A percentile compares a stretch with the other conserved stretches of the same genome.
phyloP scores from a whole-genome alignment of 441 rosid genomes.

The Isatis lusitanica region DNA sequence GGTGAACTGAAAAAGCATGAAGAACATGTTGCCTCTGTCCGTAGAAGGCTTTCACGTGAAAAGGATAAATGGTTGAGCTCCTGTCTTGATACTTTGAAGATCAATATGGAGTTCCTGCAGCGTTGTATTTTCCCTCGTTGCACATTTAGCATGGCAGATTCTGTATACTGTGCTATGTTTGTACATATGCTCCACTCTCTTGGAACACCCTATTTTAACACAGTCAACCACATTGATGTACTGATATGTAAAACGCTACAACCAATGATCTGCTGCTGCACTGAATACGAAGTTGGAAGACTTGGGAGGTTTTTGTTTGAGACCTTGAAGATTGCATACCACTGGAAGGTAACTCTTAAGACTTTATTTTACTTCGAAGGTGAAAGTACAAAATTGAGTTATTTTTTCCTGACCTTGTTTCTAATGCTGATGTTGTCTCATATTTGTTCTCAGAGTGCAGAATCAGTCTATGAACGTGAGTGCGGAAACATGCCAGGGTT shows the following conservation, averaged over 20 bases:
- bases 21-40: constrained; percentile 93
- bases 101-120: constrained; percentile 99
- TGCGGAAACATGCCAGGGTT: constrained; percentile 99
- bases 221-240: constrained; percentile 99
- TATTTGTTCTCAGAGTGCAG: constrained; percentile 72
- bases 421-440: constrained; percentile 23
- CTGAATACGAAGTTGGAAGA: constrained; percentile 98
- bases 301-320: constrained; percentile 94
- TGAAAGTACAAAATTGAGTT: not conserved
- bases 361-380: not conserved
- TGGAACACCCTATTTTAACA: constrained; percentile 98
- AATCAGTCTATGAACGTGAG: constrained; percentile 90
- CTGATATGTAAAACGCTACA: constrained; percentile 96
- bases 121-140: constrained; percentile 99
- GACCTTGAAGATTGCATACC: constrained; percentile 94
- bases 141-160: constrained; percentile 99
- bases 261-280: constrained; percentile 99
- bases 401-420: constrained; percentile 17
- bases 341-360: constrained; percentile 81
- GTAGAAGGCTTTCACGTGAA: constrained; percentile 86
- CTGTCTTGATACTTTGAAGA: constrained; percentile 98
- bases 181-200: constrained; percentile 97
- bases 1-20: constrained; percentile 90
- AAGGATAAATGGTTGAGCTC: constrained; percentile 99
- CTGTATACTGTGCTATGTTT: constrained; percentile 98